phyloP scores from a whole-genome alignment of 1,284 basidiomycete genomes.

The Pterulicium gracile region DNA sequence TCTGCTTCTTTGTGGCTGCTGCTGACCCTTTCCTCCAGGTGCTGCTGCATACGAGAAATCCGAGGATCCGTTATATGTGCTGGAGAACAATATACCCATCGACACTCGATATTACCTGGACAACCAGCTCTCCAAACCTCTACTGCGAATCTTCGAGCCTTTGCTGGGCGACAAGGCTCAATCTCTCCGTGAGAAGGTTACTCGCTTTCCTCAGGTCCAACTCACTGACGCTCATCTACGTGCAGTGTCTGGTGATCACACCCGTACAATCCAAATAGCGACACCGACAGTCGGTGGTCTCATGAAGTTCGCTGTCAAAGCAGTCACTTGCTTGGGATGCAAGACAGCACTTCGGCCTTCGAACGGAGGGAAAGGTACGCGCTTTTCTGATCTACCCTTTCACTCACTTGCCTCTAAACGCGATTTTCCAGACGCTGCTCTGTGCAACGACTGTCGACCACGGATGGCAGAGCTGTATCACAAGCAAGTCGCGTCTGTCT shows the following conservation, averaged over 20 bases:
- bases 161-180: slow-evolving; percentile 85
- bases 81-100: slow-evolving; percentile 94
- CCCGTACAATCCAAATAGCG: slow-evolving; percentile 85
- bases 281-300: slow-evolving; percentile 90
- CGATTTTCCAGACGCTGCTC: slow-evolving; percentile 65
- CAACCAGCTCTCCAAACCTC: slow-evolving; percentile 90
- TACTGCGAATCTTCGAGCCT: slow-evolving; percentile 97
- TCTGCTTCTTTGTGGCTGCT: slow-evolving; percentile 1
- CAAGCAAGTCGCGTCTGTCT: slow-evolving; percentile 71
- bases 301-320: slow-evolving; percentile 97
- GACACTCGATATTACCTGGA: slow-evolving; percentile 97
- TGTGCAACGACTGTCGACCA: slow-evolving; percentile 87
- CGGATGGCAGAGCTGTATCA: slow-evolving; percentile 83
- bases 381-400: slow-evolving; percentile 1
- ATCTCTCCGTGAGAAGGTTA: slow-evolving; percentile 55
- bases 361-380: slow-evolving; percentile 59
- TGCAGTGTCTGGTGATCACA: slow-evolving; percentile 95
- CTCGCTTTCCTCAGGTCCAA: background rate
- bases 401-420: no score
- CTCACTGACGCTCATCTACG: slow-evolving; percentile 16
- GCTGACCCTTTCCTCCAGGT: slow-evolving; percentile 31
- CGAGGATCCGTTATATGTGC: slow-evolving; percentile 90
- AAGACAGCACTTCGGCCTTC: slow-evolving; percentile 73
- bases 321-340: slow-evolving; percentile 86
- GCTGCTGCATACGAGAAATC: slow-evolving; percentile 98